Conservation (phyloP, 208 protist species). For the Acanthamoeba royreba region DNA sequence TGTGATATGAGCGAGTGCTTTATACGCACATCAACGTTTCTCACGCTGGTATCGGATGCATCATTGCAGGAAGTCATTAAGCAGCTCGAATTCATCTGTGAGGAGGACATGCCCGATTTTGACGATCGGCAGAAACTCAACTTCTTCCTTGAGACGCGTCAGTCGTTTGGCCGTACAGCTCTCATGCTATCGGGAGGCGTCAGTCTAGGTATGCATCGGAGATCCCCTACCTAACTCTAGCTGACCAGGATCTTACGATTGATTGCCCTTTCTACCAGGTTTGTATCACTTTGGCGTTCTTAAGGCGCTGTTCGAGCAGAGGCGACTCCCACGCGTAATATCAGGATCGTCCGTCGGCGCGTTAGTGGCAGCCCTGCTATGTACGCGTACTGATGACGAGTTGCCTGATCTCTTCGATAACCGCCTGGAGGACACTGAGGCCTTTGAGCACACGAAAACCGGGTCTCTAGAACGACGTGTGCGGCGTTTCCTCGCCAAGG, state of each 20-base stretch:
- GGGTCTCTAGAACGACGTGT: not conserved
- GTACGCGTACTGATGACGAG: slow-evolving; percentile 50
- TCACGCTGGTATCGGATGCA: not conserved
- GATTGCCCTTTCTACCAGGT: not conserved
- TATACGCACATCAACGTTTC: not conserved
- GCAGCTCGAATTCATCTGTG: slow-evolving; percentile 50
- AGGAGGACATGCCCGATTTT: not conserved
- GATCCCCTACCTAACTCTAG: not conserved
- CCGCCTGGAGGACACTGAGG: not conserved
- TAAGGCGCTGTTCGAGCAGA: slow-evolving; percentile 46
- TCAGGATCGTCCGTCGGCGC: slow-evolving; percentile 62
- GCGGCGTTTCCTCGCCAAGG: slow-evolving; percentile 14
- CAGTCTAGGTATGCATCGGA: slow-evolving; percentile 54
- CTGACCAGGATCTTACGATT: not conserved
- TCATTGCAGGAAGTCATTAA: slow-evolving; percentile 35
- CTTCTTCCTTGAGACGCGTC: slow-evolving; percentile 67
- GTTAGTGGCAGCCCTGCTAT: slow-evolving; percentile 41
- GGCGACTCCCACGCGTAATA: slow-evolving; percentile 63
- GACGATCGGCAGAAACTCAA: slow-evolving; percentile 7
- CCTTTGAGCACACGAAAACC: not conserved
- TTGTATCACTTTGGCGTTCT: slow-evolving; percentile 68
- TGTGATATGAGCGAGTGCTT: not conserved
- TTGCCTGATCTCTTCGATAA: slow-evolving; percentile 27
- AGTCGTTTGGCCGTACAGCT: slow-evolving; percentile 67
- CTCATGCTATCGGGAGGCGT: slow-evolving; percentile 68